These are phyloP conservation scores for Phytophthora pluvialis DNA, from an alignment of 352 stramenopile species.

Conservation along the genomic window DNA sequence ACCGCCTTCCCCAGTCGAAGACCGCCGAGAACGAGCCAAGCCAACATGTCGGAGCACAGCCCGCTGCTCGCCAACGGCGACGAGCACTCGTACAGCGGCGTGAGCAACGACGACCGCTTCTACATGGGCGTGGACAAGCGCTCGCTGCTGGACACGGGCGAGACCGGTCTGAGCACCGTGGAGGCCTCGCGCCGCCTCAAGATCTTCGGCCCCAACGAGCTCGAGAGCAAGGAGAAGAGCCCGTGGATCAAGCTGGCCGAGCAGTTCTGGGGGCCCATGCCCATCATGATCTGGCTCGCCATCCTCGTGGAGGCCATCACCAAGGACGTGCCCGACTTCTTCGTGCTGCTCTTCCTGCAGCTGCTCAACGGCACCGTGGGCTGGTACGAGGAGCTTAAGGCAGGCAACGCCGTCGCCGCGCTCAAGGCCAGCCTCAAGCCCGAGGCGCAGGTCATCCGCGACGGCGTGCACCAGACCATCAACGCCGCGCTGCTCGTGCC, in stretches of 20 bases:
- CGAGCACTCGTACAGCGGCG: constrained; percentile 40
- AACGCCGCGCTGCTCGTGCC: constrained; percentile 92
- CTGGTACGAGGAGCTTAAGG: constrained; percentile 87
- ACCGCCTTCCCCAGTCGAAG: not conserved
- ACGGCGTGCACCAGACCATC: constrained; percentile 89
- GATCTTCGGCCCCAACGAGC: constrained; percentile 90
- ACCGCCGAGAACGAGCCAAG: not conserved
- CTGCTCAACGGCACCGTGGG: constrained; percentile 71
- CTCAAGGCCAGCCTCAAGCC: constrained; percentile 89
- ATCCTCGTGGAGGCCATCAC: constrained; percentile 83
- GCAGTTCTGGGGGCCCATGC: constrained; percentile 87
- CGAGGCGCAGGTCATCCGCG: constrained; percentile 86
- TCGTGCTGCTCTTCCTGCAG: constrained; percentile 76
- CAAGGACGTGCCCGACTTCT: constrained; percentile 61
- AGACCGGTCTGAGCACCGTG: constrained; percentile 78
- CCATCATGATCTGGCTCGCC: constrained; percentile 92
- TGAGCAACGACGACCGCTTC: constrained; percentile 67
- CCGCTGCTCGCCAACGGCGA: constrained; percentile 55
- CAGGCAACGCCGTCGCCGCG: constrained; percentile 82
- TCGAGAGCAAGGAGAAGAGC: constrained; percentile 59
- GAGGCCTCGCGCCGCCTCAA: constrained; percentile 81
- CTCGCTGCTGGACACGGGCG: constrained; percentile 69
- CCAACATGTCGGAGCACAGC: constrained; percentile 58
- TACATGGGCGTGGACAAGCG: constrained; percentile 87
- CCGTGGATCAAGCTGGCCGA: constrained; percentile 63